phyloP scores from a whole-genome alignment of 768 basidiomycete species.

The Grammothele lineata region DNA sequence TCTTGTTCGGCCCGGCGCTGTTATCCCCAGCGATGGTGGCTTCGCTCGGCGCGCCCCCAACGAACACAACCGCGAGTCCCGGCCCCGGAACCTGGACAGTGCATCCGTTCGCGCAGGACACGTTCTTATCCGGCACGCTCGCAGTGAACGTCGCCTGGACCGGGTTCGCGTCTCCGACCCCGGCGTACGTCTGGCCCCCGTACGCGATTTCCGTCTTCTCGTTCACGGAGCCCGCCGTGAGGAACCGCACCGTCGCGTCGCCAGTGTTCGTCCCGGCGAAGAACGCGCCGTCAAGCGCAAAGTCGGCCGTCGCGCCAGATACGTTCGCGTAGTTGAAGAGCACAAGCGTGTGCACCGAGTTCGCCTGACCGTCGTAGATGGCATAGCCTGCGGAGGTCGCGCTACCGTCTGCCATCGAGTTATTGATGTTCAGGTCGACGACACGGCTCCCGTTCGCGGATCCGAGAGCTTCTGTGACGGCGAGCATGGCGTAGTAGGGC shows the following conservation, averaged over 20 bases:
- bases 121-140: conserved; percentile 28
- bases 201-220: conserved; percentile 56
- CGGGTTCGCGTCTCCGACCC: conserved; percentile 36
- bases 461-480: conserved; percentile 40
- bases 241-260: conserved; percentile 41
- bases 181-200: conserved; percentile 50
- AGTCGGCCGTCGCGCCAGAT: conserved; percentile 33
- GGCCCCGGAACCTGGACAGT: conserved; percentile 44
- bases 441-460: conserved; percentile 40
- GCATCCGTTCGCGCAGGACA: conserved; percentile 41
- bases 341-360: conserved; percentile 38
- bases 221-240: conserved; percentile 41
- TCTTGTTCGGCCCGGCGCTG: background rate
- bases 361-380: conserved; percentile 49
- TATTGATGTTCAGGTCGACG: conserved; percentile 40
- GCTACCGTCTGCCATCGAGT: conserved; percentile 33
- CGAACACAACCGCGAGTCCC: conserved; percentile 45
- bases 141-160: conserved; percentile 23
- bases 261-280: conserved; percentile 30
- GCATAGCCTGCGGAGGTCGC: conserved; percentile 51
- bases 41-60: background rate
- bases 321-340: conserved; percentile 50
- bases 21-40: background rate
- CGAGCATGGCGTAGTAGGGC: conserved; percentile 47
- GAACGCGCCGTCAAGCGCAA: conserved; percentile 35